A percentile compares a stretch with the other conserved stretches of the same genome.
Conservation (phyloP, 2,329 filamentous ascomycete species). For the Fusarium agapanthi region DNA sequence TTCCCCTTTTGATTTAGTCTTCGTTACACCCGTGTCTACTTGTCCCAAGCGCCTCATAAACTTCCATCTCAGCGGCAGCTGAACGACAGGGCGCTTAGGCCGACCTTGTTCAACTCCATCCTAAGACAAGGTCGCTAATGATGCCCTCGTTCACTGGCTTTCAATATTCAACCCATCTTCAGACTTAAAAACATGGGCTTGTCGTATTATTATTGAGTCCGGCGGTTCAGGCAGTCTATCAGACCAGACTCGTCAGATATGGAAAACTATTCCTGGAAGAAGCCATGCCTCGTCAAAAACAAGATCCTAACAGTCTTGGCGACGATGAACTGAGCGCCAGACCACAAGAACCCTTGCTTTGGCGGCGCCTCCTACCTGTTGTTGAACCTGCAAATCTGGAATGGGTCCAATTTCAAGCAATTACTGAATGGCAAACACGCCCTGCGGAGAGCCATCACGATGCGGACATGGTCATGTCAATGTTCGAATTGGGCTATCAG, state of each 20-base stretch:
- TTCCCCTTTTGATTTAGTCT: background rate
- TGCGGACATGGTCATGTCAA: background rate
- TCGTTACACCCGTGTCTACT: background rate
- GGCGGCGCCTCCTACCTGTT: background rate
- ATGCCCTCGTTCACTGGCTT: slow-evolving; percentile 24
- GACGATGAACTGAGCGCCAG: background rate
- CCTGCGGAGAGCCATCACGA: background rate
- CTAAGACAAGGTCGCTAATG: slow-evolving; percentile 2
- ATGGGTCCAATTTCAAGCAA: background rate
- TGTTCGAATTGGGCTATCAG: background rate
- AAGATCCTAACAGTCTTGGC: background rate
- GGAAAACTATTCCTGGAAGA: background rate
- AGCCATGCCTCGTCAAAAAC: background rate
- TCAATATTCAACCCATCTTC: background rate
- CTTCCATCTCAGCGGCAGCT: slow-evolving; percentile 9
- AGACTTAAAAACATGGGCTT: background rate
- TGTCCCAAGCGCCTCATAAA: background rate
- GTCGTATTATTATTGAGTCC: background rate
- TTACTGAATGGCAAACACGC: background rate
- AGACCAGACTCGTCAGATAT: background rate
- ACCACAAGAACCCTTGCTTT: background rate
- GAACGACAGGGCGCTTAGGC: slow-evolving; percentile 32
- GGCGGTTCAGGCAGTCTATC: slow-evolving; percentile 4
- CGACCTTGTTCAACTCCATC: background rate
- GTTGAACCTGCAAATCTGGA: background rate